Percentiles rank a stretch among this genome's conserved stretches.
These are phyloP conservation scores for Bruguiera gymnorhiza DNA, from an alignment of 345 rosid species.

Conservation along the genomic window DNA sequence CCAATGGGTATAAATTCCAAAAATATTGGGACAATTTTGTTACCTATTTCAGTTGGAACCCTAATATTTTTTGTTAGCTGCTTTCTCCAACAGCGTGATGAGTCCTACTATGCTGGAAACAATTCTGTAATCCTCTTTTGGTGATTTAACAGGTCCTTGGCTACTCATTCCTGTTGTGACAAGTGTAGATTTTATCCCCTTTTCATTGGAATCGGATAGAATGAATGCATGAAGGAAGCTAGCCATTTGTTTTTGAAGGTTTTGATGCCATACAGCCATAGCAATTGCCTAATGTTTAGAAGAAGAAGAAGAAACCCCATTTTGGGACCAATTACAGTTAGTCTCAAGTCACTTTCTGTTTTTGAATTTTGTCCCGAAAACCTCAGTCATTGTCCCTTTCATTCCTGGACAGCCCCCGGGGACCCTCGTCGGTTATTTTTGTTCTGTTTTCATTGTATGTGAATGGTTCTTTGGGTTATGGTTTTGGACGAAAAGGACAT, in stretches of 20 bases:
- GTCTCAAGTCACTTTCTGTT: slow-evolving; percentile 48
- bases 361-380: slow-evolving; percentile 56
- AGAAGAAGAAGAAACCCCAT: slow-evolving; percentile 4
- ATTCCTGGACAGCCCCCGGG: slow-evolving; percentile 60
- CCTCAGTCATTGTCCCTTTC: slow-evolving; percentile 56
- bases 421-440: slow-evolving; percentile 49
- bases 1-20: not conserved
- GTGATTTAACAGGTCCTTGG: too few relatives aligned
- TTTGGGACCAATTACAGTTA: slow-evolving; percentile 36
- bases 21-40: not conserved
- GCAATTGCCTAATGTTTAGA: slow-evolving; percentile 25
- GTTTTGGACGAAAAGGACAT: slow-evolving; percentile 29
- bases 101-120: too few relatives aligned
- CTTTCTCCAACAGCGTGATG: too few relatives aligned
- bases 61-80: not conserved
- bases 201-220: not conserved
- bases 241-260: slow-evolving; percentile 1
- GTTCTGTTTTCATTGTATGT: slow-evolving; percentile 25
- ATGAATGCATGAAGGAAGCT: not conserved
- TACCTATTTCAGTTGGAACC: not conserved
- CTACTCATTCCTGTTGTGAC: too few relatives aligned
- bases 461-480: slow-evolving; percentile 17
- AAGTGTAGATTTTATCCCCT: not conserved
- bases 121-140: too few relatives aligned
- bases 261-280: slow-evolving; percentile 15